A percentile compares a stretch with the other conserved stretches of the same genome.
phyloP scores from a whole-genome alignment of 1,139 yeast species.

The Yamadazyma trypodendri region DNA sequence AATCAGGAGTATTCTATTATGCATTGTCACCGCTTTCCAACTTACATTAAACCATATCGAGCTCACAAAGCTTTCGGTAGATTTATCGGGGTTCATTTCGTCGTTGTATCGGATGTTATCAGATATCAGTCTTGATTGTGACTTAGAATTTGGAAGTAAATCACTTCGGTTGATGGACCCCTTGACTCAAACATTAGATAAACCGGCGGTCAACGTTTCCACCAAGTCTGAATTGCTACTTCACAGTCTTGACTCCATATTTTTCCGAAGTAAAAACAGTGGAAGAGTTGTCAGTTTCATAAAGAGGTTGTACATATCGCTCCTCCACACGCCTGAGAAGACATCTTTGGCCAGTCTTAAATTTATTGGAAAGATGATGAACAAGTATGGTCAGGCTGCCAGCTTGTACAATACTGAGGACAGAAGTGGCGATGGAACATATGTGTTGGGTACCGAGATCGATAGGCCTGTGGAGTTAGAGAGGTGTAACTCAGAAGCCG shows the following conservation, averaged over 20 bases:
- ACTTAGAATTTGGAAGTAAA: conserved; percentile 81
- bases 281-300: conserved; percentile 83
- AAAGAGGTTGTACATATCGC: conserved; percentile 67
- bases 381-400: conserved; percentile 62
- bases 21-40: conserved; percentile 87
- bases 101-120: conserved; percentile 68
- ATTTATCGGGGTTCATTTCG: conserved; percentile 68
- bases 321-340: conserved; percentile 83
- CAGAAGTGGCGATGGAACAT: conserved; percentile 63
- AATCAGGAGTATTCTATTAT: conserved; percentile 71
- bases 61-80: conserved; percentile 52
- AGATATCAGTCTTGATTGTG: conserved; percentile 73
- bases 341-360: conserved; percentile 75
- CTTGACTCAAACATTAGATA: conserved; percentile 38
- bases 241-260: conserved; percentile 74
- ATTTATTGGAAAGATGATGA: conserved; percentile 72
- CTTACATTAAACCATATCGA: conserved; percentile 72
- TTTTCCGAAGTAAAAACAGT: conserved; percentile 75
- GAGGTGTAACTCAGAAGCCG: conserved; percentile 81
- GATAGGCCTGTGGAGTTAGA: conserved; percentile 55
- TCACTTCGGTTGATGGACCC: conserved; percentile 80
- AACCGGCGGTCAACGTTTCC: conserved; percentile 78
- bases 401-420: conserved; percentile 88
- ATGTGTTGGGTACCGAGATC: conserved; percentile 65
- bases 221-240: conserved; percentile 85